Evolutionary conservation across 768 basidiomycete genomes (phyloP).

Genomic region (Boletus barrowsii): DNA sequence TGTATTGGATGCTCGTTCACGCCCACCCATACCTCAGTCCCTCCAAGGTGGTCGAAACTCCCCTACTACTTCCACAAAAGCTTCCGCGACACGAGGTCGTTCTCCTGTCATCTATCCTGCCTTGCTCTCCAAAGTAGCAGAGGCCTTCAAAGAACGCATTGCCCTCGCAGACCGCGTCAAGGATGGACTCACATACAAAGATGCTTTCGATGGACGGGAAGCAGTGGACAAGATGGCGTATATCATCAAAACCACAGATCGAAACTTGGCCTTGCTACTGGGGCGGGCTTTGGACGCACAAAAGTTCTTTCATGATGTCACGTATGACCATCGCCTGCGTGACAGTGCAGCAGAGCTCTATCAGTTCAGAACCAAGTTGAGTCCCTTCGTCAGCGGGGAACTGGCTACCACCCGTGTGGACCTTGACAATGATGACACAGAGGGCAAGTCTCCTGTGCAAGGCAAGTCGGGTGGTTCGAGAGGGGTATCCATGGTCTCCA

Average conservation of each 20-base stretch:
- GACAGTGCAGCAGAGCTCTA: conserved; percentile 89
- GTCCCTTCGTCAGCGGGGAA: conserved; percentile 82
- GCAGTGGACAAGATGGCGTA: conserved; percentile 97
- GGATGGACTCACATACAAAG: conserved; percentile 94
- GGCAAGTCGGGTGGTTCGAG: conserved; percentile 15
- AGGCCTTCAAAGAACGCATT: conserved; percentile 87
- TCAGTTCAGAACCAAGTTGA: conserved; percentile 84
- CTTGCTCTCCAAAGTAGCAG: conserved; percentile 88
- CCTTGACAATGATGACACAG: conserved; percentile 35
- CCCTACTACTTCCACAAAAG: conserved; percentile 35
- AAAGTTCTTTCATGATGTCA: conserved; percentile 99
- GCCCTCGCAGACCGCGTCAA: conserved; percentile 76
- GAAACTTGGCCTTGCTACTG: conserved; percentile 91
- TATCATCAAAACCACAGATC: conserved; percentile 97
- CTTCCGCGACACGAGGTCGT: conserved; percentile 41
- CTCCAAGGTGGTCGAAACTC: conserved; percentile 41
- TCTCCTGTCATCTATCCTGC: conserved; percentile 92
- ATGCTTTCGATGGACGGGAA: conserved; percentile 94
- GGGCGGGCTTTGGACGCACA: conserved; percentile 95
- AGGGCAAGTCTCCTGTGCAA: conserved; percentile 28
- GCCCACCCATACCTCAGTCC: conserved; percentile 31
- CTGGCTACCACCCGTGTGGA: conserved; percentile 37
- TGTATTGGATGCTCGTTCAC: conserved; percentile 38
- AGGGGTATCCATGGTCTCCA: conserved; percentile 25
- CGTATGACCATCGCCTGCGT: conserved; percentile 93